Base-by-base conservation (phyloP, 73 alveolate species). In the Breviolum minutum region DNA sequence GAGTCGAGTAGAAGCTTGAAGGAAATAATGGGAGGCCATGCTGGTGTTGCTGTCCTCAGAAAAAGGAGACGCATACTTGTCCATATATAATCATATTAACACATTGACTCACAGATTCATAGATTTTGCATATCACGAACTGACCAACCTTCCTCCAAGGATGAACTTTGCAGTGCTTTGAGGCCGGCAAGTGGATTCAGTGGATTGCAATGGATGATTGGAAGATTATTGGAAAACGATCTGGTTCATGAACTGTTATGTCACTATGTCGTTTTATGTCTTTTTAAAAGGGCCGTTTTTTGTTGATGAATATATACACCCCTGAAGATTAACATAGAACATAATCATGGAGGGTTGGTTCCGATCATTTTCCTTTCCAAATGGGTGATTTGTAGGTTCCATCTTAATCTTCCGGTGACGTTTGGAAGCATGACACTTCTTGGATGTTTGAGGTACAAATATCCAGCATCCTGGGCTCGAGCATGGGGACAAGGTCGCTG, bases 101-200 rank as follows among this genome's bases (percentile, higher is more conserved):
- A 2, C 80, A 20, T 74, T 13, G 29, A 24, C 61, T 20, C 29
- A 48, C 8, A 40, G 54, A 40, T 40, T 14, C 17, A 6, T 24
- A 11, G 68, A 40, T 40, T 80, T 6, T 19, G 86, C 54, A 26
- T 76, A 14, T 27, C 89, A 80, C 89, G n/a, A 61, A n/a, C 54
- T 68, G 27, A 11, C 66, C 64, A 68, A 64, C 19, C 16, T 24
- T 11, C 79, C n/a, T 66, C 86, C 60, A 76, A 92, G 98, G 98
- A 92, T 26, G 98, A 92, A 79, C 98, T 92, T 60, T 92, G 98
- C 98, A 92, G 87, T 22, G 98, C 98, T 19, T 27, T 92, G 98
- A 92, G 98, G 98, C 90, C 89, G 9, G 61, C 17, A 61, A 9
- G 12, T 85, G 74, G 13, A 20, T 61, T 0, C 19, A 61, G 94